Base-by-base conservation (phyloP, 2,329 filamentous ascomycete genomes). In the Teratosphaeria gauchensis region DNA sequence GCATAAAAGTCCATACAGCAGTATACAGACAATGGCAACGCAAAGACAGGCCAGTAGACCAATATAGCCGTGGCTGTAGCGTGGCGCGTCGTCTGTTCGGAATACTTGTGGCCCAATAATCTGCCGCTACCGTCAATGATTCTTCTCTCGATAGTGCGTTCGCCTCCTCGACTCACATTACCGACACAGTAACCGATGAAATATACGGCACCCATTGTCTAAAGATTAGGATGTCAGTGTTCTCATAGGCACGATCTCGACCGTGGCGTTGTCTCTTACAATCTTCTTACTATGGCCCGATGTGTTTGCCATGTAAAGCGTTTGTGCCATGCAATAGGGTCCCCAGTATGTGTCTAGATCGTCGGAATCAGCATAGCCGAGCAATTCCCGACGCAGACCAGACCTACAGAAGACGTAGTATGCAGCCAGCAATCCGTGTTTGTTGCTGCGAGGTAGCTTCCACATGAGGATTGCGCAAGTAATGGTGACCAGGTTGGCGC, bases 391-490 rank as follows among this genome's bases (percentile, higher is more conserved):
- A 19, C n/a, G 24, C 42, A 16, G 6, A 16, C 42, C 12, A 46
- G 6, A 46, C 42, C 19, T 19, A 46, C 42, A 46, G 62, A 71
- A 73, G 32, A 72, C 64, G 57, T 76, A 76, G 61, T 75, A 76
- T 1, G 72, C 71, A 14, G 68, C 71, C 2, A 76, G 62, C 11
- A 68, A 57, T 4, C 72, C 73, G 19, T 68, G 61, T 54, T 73
- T 63, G 57, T 75, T 71, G n/a, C 66, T 66, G 2, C 71, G 57
- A 1, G 74, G 73, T 1, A 76, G 59, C 54, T 70, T 69, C 66
- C 66, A 70, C 67, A 71, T 70, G 21, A 71, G 60, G 31, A 70
- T 64, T 1, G 67, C 68, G 32, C 66, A 67, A 30, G 65, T 55
- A 58, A 71, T 64, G 7, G 69, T 65, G 12, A 70, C 62, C 2